Evolutionary conservation across 192 early-diverging fungal genomes (phyloP).

Genomic region (Coemansia sp.): DNA sequence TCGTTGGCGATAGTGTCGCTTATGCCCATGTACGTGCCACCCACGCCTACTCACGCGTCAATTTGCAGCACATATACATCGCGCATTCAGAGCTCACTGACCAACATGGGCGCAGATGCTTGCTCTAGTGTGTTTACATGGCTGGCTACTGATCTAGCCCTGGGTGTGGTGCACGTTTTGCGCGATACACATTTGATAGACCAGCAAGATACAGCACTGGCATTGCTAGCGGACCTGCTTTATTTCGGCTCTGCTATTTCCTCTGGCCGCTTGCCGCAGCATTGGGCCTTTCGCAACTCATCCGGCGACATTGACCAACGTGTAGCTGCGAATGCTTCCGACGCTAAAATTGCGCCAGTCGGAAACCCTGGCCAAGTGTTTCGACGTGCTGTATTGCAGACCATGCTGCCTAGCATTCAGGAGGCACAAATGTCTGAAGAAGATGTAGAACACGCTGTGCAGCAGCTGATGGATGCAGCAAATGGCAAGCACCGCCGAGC

Average conservation of each 20-base stretch:
- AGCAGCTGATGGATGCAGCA: neutral
- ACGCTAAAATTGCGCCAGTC: constrained; percentile 1
- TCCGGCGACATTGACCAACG: constrained; percentile 21
- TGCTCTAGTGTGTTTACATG: constrained; percentile 6
- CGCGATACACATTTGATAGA: constrained; percentile 21
- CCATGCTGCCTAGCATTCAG: constrained; percentile 6
- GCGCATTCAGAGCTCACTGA: constrained; percentile 16
- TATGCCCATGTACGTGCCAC: constrained; percentile 25
- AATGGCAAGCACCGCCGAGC: constrained; percentile 24
- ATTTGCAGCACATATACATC: constrained; percentile 12
- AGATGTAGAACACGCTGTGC: constrained; percentile 11
- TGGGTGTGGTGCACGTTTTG: constrained; percentile 12
- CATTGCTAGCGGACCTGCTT: constrained; percentile 18
- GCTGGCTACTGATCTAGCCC: constrained; percentile 14
- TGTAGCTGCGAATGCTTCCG: neutral
- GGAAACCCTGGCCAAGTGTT: constrained; percentile 27
- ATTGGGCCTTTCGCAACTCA: constrained; percentile 28
- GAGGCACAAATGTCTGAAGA: neutral
- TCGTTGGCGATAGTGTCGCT: constrained; percentile 21
- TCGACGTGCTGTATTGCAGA: constrained; percentile 11
- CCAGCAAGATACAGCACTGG: constrained; percentile 20
- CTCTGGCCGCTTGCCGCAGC: constrained; percentile 15
- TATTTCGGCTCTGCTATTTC: constrained; percentile 16
- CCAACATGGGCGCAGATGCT: neutral
- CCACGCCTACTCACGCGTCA: constrained; percentile 33